Evolutionary conservation across 2,329 filamentous ascomycete genomes (phyloP).

Genomic region (Hypoxylon sp.): DNA sequence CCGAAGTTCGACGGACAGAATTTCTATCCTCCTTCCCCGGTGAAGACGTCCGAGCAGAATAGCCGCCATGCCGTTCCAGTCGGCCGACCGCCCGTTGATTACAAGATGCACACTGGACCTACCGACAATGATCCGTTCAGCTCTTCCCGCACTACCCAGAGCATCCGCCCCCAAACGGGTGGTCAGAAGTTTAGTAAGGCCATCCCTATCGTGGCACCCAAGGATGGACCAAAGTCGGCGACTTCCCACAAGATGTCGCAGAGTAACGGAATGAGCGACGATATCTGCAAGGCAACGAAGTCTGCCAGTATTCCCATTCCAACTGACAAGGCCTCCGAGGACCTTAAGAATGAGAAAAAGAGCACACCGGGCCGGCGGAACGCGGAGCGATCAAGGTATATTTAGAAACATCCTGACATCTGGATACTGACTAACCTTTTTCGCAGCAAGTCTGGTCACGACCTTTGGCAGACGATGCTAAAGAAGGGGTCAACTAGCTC

Average conservation of each 20-base stretch:
- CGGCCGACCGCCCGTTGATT: slow-evolving; percentile 33
- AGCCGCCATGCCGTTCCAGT: slow-evolving; percentile 7
- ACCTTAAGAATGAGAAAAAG: slow-evolving; percentile 32
- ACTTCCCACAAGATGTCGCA: slow-evolving; percentile 16
- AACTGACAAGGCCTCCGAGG: slow-evolving; percentile 27
- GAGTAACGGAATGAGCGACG: slow-evolving; percentile 21
- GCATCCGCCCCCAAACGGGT: slow-evolving; percentile 43
- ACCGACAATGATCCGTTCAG: slow-evolving; percentile 47
- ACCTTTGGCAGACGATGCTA: slow-evolving; percentile 63
- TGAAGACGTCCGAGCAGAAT: slow-evolving; percentile 49
- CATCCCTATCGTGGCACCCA: slow-evolving; percentile 51
- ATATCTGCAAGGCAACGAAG: slow-evolving; percentile 25
- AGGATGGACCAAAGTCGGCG: slow-evolving; percentile 37
- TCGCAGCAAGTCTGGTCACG: slow-evolving; percentile 55
- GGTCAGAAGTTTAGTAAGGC: slow-evolving; percentile 49
- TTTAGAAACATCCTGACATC: neutral
- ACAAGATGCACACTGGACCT: slow-evolving; percentile 24
- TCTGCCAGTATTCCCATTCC: slow-evolving; percentile 29
- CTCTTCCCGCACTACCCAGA: slow-evolving; percentile 38
- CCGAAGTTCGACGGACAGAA: slow-evolving; percentile 75
- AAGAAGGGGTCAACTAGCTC: slow-evolving; percentile 65
- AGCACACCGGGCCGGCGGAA: slow-evolving; percentile 35
- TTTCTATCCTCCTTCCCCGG: slow-evolving; percentile 70
- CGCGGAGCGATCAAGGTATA: slow-evolving; percentile 50
- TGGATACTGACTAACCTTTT: slow-evolving; percentile 23